Evolutionary conservation across 768 basidiomycete species (phyloP).

Genomic region (Amanita polypyramis): DNA sequence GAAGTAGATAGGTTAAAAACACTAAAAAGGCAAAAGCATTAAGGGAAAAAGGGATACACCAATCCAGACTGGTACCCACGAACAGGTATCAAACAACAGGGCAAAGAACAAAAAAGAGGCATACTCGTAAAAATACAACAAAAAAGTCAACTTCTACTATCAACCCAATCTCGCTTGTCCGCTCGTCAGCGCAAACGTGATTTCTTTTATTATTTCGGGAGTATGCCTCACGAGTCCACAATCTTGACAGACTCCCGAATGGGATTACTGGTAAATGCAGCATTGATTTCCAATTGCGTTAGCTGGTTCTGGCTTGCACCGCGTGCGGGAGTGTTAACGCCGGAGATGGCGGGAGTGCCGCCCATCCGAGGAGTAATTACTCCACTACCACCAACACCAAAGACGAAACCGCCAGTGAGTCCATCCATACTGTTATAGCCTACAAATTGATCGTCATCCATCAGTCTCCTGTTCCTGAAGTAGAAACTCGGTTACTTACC

Average conservation of each 20-base stretch:
- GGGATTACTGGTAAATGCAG: constrained; percentile 26
- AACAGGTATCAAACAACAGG: too few relatives aligned
- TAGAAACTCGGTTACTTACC: constrained; percentile 35
- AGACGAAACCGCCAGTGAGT: constrained; percentile 77
- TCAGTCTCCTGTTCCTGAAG: neutral
- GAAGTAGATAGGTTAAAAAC: too few relatives aligned
- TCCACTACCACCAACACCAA: constrained; percentile 74
- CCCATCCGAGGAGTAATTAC: constrained; percentile 68
- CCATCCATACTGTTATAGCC: constrained; percentile 81
- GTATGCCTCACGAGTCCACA: constrained; percentile 15
- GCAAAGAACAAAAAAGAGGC: too few relatives aligned
- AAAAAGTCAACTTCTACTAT: neutral
- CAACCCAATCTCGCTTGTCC: too few relatives aligned
- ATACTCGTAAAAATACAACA: too few relatives aligned
- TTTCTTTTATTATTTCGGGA: neutral
- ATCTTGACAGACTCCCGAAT: constrained; percentile 21
- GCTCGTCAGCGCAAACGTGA: neutral
- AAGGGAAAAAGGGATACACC: too few relatives aligned
- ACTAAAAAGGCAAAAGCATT: too few relatives aligned
- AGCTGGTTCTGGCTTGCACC: constrained; percentile 15
- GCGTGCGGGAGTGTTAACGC: constrained; percentile 33
- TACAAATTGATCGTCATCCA: constrained; percentile 17
- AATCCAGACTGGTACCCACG: too few relatives aligned
- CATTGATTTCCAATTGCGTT: constrained; percentile 37
- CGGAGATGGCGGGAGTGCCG: constrained; percentile 49